Evolutionary conservation across 164 flowering plant genomes (phyloP), one percentile per base, ranked within the genome.

Genomic region (Hamamelis virginiana): DNA sequence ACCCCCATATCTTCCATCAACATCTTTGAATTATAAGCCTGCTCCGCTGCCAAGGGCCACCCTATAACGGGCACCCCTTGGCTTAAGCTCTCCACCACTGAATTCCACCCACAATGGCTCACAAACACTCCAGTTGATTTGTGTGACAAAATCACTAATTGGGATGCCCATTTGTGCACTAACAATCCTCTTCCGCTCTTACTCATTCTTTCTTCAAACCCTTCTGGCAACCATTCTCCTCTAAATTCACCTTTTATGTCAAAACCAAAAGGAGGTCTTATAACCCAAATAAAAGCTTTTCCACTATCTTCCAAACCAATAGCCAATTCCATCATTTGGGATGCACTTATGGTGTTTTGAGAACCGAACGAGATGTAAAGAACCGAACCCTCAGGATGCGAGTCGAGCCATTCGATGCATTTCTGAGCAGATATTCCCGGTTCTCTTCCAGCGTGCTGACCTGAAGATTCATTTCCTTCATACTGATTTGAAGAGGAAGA

Each of bases 341-440:
- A 14, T 1, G 70, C 48, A 52, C 69, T 71, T 2, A 78, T 71
- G 15, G 76, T 73, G 72, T 76, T 81, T 53, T 78, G 80, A 0
- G 84, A 81, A 18, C 84, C 84, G 43, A 81, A 81, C n/a, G 80
- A 76, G 6, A 81, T 65, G 75, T 76, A 81, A 6, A 81, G 64
- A 8, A 81, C 84, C 3, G 78, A 74, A 0, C 23, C n/a, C 16
- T 41, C 41, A 0, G 59, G 25, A 23, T 71, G 72, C 3, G 33
- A 23, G 26, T 74, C 70, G 15, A 81, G 65, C 82, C 82, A 81
- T 33, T 76, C 63, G 0, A 74, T 44, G 60, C 79, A 78, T 33
- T 48, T 64, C 58, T 75, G 72, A 3, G 68, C 45, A 4, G 76
- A 62, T 1, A 76, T 15, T 16, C 82, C 79, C 1, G 66, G 75